These are phyloP conservation scores for Mucor piriformis DNA, from an alignment of 371 early-diverging fungal species.

Conservation along the genomic window DNA sequence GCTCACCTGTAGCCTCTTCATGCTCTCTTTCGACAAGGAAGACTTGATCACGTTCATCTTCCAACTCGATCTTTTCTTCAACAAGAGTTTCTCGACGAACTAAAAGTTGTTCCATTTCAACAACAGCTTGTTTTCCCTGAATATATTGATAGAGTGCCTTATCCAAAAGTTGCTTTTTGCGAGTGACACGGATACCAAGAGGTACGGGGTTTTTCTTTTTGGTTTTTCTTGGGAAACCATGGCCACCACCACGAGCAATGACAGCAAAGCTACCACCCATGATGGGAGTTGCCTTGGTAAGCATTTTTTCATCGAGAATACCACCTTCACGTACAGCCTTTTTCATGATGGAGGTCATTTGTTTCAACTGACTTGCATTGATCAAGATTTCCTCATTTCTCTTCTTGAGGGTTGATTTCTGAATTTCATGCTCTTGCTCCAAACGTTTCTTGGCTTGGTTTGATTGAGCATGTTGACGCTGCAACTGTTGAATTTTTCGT, in stretches of 20 bases:
- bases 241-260: constrained; percentile 38
- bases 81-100: constrained; percentile 54
- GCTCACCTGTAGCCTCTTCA: constrained; percentile 46
- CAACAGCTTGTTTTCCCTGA: constrained; percentile 45
- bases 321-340: constrained; percentile 57
- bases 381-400: constrained; percentile 58
- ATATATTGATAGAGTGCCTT: constrained; percentile 50
- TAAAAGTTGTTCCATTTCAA: constrained; percentile 41
- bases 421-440: constrained; percentile 71
- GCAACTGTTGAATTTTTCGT: constrained; percentile 74
- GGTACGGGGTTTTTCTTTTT: constrained; percentile 35
- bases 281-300: constrained; percentile 41
- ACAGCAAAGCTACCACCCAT: constrained; percentile 50
- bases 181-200: constrained; percentile 26
- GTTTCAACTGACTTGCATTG: constrained; percentile 60
- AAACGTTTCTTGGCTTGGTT: constrained; percentile 67
- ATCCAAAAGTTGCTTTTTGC: constrained; percentile 62
- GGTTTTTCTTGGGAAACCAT: constrained; percentile 25
- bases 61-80: constrained; percentile 65
- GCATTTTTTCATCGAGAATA: constrained; percentile 47
- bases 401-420: constrained; percentile 58
- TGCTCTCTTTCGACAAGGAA: constrained; percentile 54
- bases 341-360: constrained; percentile 47
- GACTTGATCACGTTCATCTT: constrained; percentile 65
- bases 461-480: constrained; percentile 74